These are phyloP conservation scores for Glycine soja DNA, from an alignment of 306 rosid genomes.

Conservation along the genomic window DNA sequence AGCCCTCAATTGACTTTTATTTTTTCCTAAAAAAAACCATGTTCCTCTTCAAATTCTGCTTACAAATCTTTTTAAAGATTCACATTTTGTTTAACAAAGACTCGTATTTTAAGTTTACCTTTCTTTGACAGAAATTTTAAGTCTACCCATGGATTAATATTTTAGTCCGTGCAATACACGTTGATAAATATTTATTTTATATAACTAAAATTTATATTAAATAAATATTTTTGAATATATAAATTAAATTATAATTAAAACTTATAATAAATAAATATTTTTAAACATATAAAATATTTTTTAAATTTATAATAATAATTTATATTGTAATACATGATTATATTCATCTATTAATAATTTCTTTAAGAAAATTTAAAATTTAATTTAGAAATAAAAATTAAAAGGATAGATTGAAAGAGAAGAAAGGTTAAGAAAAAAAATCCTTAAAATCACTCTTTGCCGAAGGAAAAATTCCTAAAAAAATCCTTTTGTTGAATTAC, in stretches of 20 bases:
- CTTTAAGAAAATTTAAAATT: not conserved
- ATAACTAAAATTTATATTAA: not conserved
- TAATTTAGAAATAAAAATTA: not conserved
- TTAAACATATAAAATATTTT: not conserved
- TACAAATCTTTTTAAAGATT: not conserved
- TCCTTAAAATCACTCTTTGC: not conserved
- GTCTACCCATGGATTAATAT: too few species aligned
- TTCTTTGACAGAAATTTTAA: too few species aligned
- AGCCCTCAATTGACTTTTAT: constrained; percentile 4
- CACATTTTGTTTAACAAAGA: not conserved
- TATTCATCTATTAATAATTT: not conserved
- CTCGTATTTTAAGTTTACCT: not conserved
- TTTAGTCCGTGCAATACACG: too few species aligned
- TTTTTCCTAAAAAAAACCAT: not conserved
- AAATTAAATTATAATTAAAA: not conserved
- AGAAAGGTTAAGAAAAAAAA: not conserved
- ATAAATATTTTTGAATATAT: not conserved
- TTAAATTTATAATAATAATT: not conserved
- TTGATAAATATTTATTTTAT: too few species aligned
- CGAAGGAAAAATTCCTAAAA: too few species aligned
- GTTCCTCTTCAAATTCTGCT: not conserved
- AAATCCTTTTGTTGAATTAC: too few species aligned
- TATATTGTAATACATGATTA: not conserved
- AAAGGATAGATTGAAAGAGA: not conserved
- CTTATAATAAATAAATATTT: not conserved